Conservation (phyloP, 805 yeast species). For the Metschnikowia matae region DNA sequence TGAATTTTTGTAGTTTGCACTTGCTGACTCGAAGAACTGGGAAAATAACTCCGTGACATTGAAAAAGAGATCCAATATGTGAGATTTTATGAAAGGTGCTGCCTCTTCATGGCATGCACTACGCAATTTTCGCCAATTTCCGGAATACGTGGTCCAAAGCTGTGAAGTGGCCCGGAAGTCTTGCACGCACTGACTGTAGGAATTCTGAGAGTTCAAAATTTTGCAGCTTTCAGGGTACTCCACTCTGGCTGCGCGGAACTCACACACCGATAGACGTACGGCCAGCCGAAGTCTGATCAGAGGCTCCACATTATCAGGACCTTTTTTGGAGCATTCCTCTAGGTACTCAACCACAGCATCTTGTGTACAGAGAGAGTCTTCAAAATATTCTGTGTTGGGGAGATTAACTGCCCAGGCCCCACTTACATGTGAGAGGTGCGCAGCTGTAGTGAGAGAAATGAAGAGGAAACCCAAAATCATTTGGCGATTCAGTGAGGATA, state of each 20-base stretch:
- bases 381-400: not conserved
- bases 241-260: constrained; percentile 46
- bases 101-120: constrained; percentile 52
- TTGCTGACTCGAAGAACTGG: constrained; percentile 9
- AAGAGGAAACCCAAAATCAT: not conserved
- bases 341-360: constrained; percentile 39
- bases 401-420: not conserved
- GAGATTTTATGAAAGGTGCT: constrained; percentile 50
- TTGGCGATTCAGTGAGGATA: not conserved
- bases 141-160: constrained; percentile 74
- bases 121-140: constrained; percentile 53
- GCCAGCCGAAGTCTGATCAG: constrained; percentile 38
- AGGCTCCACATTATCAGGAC: constrained; percentile 35
- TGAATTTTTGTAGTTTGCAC: not conserved
- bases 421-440: not conserved
- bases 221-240: constrained; percentile 29
- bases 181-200: constrained; percentile 34
- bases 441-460: not conserved
- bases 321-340: constrained; percentile 37
- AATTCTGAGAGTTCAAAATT: constrained; percentile 4
- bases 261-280: constrained; percentile 49
- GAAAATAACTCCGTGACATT: constrained; percentile 39
- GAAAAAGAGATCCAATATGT: constrained; percentile 41
- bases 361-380: constrained; percentile 17
- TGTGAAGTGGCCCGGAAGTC: constrained; percentile 45